phyloP scores from a whole-genome alignment of 164 flowering plant species.

The Magnolia kwangsiensis region DNA sequence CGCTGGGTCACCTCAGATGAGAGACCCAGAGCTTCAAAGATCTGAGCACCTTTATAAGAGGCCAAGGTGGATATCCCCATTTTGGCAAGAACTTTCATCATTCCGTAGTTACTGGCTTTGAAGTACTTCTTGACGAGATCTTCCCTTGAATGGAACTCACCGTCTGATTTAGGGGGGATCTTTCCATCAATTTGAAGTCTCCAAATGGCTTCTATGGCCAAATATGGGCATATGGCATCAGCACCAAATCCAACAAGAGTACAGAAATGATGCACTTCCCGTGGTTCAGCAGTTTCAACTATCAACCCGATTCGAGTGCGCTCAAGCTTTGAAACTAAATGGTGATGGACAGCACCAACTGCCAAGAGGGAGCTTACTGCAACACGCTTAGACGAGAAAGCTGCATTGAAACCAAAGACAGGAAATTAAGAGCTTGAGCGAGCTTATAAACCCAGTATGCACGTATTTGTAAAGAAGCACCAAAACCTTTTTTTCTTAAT shows the following conservation, averaged over 20 bases:
- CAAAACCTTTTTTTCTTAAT: not conserved
- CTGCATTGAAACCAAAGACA: slow-evolving; percentile 33
- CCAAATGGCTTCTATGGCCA: slow-evolving; percentile 92
- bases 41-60: slow-evolving; percentile 99
- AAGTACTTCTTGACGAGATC: slow-evolving; percentile 87
- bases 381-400: slow-evolving; percentile 83
- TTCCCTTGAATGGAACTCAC: slow-evolving; percentile 70
- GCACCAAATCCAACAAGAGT: slow-evolving; percentile 99
- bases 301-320: slow-evolving; percentile 83
- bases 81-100: slow-evolving; percentile 99
- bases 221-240: slow-evolving; percentile 96
- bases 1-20: slow-evolving; percentile 87
- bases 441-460: not conserved
- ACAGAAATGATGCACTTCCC: slow-evolving; percentile 99
- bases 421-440: not conserved
- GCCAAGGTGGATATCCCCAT: slow-evolving; percentile 99
- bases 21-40: slow-evolving; percentile 97
- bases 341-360: slow-evolving; percentile 97
- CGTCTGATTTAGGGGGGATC: slow-evolving; percentile 78
- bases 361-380: slow-evolving; percentile 98
- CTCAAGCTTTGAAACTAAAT: slow-evolving; percentile 82
- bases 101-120: slow-evolving; percentile 94
- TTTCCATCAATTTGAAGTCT: slow-evolving; percentile 94
- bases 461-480: not conserved
- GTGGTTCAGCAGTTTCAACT: slow-evolving; percentile 97